Evolutionary conservation across 2,329 filamentous ascomycete genomes (phyloP), one percentile per base, ranked within the genome.

Genomic region (Cercospora beticola): DNA sequence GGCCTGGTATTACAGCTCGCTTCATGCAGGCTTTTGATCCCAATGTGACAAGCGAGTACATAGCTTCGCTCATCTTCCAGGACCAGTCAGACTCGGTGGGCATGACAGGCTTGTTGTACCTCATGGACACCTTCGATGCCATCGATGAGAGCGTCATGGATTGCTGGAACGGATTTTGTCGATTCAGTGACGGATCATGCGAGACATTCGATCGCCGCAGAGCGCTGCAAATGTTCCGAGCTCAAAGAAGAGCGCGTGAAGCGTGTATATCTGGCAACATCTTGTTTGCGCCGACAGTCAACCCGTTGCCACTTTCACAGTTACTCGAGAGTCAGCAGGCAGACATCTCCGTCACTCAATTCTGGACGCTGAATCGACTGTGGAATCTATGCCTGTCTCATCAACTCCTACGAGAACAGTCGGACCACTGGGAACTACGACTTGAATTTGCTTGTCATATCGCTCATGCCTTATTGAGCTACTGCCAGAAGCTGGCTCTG

Each of bases 101-200:
- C 0, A 82, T 82, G 81, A 80, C 81, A 68, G 81, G 81, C 2
- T 72, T 83, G 6, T 76, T 81, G 5, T 77, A 79, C 30, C 74
- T 83, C 26, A 82, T 83, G 81, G 81, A 82, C 67, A 71, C 80
- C 1, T 82, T 82, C 66, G 80, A 83, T 62, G 77, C 79, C 4
- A 81, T 83, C 33, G 80, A 83, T 62, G 81, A 83, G 69, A 79
- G 78, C 65, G 79, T 83, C 18, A 75, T 82, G 18, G 77, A 81
- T 18, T 83, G 81, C 74, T 83, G 81, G 81, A 82, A 80, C 60
- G 76, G 76, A 28, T 79, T 79, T 64, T 83, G 80, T 76, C 64
- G 65, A 18, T 73, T 70, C 56, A 74, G 73, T 54, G 72, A 76
- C 40, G 73, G 74, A 21, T 67, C 70, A 76, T 72, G 76, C 72